A percentile compares a stretch with the other conserved stretches of the same genome.
Evolutionary conservation across 2,329 filamentous ascomycete species (phyloP).

Genomic region (Trichoderma guizhouense): DNA sequence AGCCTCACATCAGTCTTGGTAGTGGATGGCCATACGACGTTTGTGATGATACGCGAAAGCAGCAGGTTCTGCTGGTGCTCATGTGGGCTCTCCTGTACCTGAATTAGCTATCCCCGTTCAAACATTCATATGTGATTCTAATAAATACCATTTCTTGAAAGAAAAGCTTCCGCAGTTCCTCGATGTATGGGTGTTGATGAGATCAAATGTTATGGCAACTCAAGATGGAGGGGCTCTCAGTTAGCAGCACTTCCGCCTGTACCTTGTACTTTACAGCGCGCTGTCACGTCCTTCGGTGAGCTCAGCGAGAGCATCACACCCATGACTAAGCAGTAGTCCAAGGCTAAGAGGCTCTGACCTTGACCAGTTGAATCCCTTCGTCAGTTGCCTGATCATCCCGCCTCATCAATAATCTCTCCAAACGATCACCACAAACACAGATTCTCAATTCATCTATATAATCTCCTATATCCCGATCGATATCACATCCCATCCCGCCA

Average conservation of each 20-base stretch:
- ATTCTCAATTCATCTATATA: neutral
- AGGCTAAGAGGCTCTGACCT: neutral
- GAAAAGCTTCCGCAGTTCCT: neutral
- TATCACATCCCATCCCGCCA: conserved; percentile 12
- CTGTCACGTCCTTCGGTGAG: neutral
- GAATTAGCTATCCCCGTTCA: neutral
- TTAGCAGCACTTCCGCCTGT: neutral
- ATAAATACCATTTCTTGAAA: neutral
- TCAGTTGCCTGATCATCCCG: neutral
- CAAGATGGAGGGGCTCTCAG: neutral
- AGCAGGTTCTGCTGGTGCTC: conserved; percentile 95
- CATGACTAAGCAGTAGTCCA: conserved; percentile 1
- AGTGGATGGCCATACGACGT: conserved; percentile 66
- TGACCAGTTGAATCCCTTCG: neutral
- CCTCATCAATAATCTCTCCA: neutral
- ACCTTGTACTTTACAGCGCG: neutral
- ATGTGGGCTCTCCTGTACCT: conserved; percentile 79
- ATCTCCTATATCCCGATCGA: neutral
- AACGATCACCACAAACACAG: neutral
- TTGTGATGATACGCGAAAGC: conserved; percentile 92
- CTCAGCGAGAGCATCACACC: neutral
- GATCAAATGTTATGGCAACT: neutral
- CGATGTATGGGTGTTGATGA: neutral
- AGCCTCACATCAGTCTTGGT: neutral
- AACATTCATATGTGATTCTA: neutral